Evolutionary conservation across 257 asterid species (phyloP).

Genomic region (Asclepias syriaca): DNA sequence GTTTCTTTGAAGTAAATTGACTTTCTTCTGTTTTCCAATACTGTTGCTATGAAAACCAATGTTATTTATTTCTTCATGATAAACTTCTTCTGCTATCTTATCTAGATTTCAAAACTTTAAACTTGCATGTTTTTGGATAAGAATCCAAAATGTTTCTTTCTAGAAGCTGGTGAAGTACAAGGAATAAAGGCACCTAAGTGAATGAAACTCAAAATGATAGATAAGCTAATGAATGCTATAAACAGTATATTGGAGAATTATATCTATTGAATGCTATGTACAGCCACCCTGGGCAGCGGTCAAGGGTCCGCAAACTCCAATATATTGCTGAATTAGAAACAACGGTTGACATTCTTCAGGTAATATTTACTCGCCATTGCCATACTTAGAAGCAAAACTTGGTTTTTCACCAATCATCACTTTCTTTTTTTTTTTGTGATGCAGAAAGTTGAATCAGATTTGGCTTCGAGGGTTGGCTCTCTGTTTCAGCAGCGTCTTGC

Average conservation of each 20-base stretch:
- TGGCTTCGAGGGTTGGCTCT: conserved; percentile 54
- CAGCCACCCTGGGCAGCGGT: conserved; percentile 89
- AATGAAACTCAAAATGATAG: not conserved
- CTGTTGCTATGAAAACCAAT: not conserved
- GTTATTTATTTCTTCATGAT: no score
- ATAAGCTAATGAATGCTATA: no score
- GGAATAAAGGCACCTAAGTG: not conserved
- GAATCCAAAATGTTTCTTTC: not conserved
- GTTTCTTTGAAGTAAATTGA: not conserved
- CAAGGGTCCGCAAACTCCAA: conserved; percentile 74
- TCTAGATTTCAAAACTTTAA: no score
- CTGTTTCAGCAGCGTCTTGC: conserved; percentile 50
- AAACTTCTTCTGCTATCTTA: not conserved
- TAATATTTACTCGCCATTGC: conserved; percentile 5
- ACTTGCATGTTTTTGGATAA: not conserved
- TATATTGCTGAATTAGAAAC: conserved; percentile 77
- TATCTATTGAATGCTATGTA: not conserved
- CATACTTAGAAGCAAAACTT: no score
- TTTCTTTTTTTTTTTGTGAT: conserved; percentile 7
- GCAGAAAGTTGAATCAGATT: conserved; percentile 61
- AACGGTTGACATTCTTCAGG: conserved; percentile 64
- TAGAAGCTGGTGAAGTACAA: not conserved
- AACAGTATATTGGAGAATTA: no score
- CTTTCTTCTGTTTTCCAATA: not conserved
- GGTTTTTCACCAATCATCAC: not conserved